Conservation (phyloP, 768 basidiomycete genomes). For the Lepiota venenata region DNA sequence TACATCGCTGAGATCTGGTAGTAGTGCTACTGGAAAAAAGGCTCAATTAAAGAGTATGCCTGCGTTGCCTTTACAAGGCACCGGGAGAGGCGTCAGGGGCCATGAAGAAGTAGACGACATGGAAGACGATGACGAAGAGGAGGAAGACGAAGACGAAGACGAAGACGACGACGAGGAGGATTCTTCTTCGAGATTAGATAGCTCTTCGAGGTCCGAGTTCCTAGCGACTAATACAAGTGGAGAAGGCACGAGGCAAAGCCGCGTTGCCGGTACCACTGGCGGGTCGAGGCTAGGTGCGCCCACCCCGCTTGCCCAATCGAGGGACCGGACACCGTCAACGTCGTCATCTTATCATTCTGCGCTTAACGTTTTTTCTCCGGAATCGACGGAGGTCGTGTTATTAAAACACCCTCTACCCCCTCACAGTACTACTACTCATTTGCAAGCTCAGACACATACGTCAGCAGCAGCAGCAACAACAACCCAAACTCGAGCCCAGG, state of each 20-base stretch:
- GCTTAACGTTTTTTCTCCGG: slow-evolving; percentile 2
- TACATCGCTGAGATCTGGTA: background rate
- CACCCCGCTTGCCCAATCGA: background rate
- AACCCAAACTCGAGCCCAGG: background rate
- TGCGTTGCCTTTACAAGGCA: slow-evolving; percentile 29
- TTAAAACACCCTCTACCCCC: slow-evolving; percentile 8
- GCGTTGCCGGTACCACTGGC: background rate
- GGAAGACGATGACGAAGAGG: slow-evolving; percentile 31
- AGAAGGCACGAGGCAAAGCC: background rate
- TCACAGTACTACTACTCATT: background rate
- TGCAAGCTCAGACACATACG: background rate
- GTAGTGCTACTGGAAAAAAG: slow-evolving; percentile 18
- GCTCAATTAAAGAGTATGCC: slow-evolving; percentile 51
- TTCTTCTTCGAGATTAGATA: background rate
- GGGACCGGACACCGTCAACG: background rate
- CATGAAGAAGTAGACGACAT: slow-evolving; percentile 30
- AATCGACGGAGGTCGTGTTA: slow-evolving; percentile 3
- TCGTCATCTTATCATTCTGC: slow-evolving; percentile 12
- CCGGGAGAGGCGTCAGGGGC: slow-evolving; percentile 24
- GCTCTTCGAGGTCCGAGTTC: background rate
- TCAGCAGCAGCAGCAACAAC: no score
- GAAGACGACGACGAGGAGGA: slow-evolving; percentile 34
- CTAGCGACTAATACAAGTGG: background rate
- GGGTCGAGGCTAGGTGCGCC: background rate
- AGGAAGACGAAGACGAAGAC: slow-evolving; percentile 31